These are phyloP conservation scores for Pseudogymnoascus sp. DNA, from an alignment of 2,329 filamentous ascomycete species.

Conservation along the genomic window DNA sequence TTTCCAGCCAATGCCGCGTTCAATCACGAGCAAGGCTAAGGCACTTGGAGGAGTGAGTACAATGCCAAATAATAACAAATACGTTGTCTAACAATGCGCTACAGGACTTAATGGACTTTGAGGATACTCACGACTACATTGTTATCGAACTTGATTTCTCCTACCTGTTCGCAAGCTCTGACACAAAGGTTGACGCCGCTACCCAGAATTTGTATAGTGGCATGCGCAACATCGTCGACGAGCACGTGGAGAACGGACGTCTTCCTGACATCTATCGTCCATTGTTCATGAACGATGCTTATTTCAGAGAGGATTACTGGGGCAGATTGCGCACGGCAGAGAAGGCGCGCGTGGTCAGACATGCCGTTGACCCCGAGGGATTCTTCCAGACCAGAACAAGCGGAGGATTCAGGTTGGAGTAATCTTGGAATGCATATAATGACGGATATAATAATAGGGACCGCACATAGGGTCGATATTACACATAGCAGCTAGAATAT, in stretches of 20 bases:
- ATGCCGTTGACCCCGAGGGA: slow-evolving; percentile 23
- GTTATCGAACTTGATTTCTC: slow-evolving; percentile 28
- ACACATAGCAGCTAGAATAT: not conserved
- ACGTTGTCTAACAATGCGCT: not conserved
- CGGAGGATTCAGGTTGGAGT: slow-evolving; percentile 23
- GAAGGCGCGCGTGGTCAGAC: slow-evolving; percentile 20
- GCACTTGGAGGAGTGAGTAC: slow-evolving; percentile 15
- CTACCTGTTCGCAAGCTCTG: slow-evolving; percentile 14
- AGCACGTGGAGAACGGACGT: slow-evolving; percentile 8
- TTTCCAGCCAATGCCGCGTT: slow-evolving; percentile 27
- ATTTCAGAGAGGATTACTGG: slow-evolving; percentile 15
- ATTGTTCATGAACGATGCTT: slow-evolving; percentile 30
- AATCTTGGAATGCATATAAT: slow-evolving; percentile 12
- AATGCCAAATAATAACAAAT: not conserved
- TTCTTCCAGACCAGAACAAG: slow-evolving; percentile 19
- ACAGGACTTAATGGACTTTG: slow-evolving; percentile 22
- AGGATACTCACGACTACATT: slow-evolving; percentile 21
- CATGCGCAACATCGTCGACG: not conserved
- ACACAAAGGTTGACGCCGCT: not conserved
- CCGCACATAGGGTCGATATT: not conserved
- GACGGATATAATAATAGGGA: not conserved
- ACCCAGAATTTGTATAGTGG: slow-evolving; percentile 9
- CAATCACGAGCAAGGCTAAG: slow-evolving; percentile 18
- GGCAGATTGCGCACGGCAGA: slow-evolving; percentile 10
- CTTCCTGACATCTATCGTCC: slow-evolving; percentile 22